These are phyloP conservation scores for Penicillium frequentans DNA, from an alignment of 2,329 filamentous ascomycete genomes.

Conservation along the genomic window DNA sequence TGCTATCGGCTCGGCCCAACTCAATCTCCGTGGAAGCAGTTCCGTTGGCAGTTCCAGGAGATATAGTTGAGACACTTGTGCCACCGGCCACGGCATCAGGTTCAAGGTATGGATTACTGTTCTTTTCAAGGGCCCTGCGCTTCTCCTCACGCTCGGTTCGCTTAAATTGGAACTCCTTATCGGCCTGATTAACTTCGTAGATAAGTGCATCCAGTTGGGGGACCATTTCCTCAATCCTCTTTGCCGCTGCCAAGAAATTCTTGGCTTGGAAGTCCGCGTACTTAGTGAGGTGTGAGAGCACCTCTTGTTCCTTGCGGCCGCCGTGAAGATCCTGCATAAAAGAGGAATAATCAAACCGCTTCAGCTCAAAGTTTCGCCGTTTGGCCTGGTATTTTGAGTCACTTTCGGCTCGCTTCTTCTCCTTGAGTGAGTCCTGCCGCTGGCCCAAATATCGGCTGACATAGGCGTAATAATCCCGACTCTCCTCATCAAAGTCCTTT, in stretches of 20 bases:
- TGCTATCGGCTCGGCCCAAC: conserved; percentile 71
- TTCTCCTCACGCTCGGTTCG: conserved; percentile 95
- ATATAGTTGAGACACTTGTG: conserved; percentile 33
- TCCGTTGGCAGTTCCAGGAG: conserved; percentile 45
- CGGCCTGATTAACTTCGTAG: conserved; percentile 84
- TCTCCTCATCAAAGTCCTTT: conserved; percentile 97
- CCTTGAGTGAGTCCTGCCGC: conserved; percentile 90
- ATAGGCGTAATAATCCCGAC: conserved; percentile 96
- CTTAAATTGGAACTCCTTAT: conserved; percentile 96
- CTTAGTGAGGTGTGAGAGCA: conserved; percentile 88
- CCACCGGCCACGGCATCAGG: conserved; percentile 59
- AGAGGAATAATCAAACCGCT: conserved; percentile 96
- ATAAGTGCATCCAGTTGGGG: conserved; percentile 88
- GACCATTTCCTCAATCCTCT: conserved; percentile 81
- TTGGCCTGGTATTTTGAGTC: conserved; percentile 96
- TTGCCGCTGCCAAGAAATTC: conserved; percentile 77
- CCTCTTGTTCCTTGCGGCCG: conserved; percentile 96
- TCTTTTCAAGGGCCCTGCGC: conserved; percentile 84
- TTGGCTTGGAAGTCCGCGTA: conserved; percentile 89
- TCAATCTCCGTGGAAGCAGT: conserved; percentile 65
- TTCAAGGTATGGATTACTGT: conserved; percentile 70
- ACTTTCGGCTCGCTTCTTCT: conserved; percentile 93
- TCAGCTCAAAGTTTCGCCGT: conserved; percentile 90
- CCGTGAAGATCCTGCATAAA: conserved; percentile 99
- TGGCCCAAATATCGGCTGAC: conserved; percentile 95